Evolutionary conservation across 306 rosid species (phyloP).

Genomic region (Cicer cuneatum): DNA sequence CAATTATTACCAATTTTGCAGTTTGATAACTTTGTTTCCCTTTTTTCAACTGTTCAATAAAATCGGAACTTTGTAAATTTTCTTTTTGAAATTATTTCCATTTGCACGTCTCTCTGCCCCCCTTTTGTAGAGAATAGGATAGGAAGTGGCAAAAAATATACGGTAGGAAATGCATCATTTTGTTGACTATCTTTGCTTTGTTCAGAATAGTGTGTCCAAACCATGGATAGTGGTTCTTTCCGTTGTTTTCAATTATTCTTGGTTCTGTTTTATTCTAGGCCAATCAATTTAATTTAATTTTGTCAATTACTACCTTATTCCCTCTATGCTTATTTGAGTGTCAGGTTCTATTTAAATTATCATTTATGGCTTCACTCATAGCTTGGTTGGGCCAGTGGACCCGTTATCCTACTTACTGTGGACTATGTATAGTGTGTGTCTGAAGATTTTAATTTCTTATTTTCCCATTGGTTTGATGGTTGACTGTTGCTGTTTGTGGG

Average conservation of each 20-base stretch:
- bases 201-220: slow-evolving; percentile 1
- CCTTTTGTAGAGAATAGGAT: slow-evolving; percentile 15
- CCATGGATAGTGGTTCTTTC: slow-evolving; percentile 20
- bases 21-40: slow-evolving; percentile 23
- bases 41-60: slow-evolving; percentile 25
- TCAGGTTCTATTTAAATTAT: not conserved
- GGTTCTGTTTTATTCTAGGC: slow-evolving; percentile 8
- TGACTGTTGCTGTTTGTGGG: slow-evolving; percentile 13
- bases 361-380: slow-evolving; percentile 34
- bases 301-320: slow-evolving; percentile 20
- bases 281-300: slow-evolving; percentile 29
- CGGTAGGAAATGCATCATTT: slow-evolving; percentile 12
- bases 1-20: not conserved
- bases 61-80: slow-evolving; percentile 32
- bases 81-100: slow-evolving; percentile 30
- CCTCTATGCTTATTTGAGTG: not conserved
- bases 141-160: slow-evolving; percentile 1
- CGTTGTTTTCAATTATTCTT: not conserved
- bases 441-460: not conserved
- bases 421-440: not conserved
- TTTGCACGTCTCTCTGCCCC: not conserved
- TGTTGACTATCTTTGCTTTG: slow-evolving; percentile 1
- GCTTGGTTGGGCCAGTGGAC: slow-evolving; percentile 13
- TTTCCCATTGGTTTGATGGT: too few species aligned
- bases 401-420: slow-evolving; percentile 27